Evolutionary conservation across 352 stramenopile genomes (phyloP).

Genomic region (Globisporangium paroecandrum): DNA sequence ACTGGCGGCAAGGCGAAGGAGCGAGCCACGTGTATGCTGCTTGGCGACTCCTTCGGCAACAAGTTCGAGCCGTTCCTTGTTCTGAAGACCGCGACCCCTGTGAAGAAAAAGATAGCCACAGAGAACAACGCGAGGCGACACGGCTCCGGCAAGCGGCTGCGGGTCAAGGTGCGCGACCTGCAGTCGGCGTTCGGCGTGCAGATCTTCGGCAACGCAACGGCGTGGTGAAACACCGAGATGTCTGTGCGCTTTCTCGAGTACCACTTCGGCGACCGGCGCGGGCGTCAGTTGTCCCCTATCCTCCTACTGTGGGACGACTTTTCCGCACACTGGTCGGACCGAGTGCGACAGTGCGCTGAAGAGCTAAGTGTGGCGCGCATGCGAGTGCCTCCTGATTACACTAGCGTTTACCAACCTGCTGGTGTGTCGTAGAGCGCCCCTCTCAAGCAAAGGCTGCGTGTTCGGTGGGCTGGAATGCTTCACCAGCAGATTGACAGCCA

Average conservation of each 20-base stretch:
- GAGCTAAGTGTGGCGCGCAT: neutral
- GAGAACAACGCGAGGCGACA: neutral
- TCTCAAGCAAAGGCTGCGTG: conserved; percentile 1
- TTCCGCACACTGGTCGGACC: neutral
- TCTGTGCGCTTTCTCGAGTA: neutral
- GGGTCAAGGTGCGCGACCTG: neutral
- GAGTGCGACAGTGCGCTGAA: neutral
- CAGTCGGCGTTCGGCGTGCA: neutral
- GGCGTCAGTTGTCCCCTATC: neutral
- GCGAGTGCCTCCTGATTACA: neutral
- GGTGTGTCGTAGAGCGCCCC: neutral
- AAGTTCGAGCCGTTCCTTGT: neutral
- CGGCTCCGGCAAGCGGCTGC: neutral
- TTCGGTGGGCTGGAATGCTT: neutral
- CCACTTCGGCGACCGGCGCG: neutral
- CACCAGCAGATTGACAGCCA: neutral
- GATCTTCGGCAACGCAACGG: neutral
- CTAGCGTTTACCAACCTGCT: conserved; percentile 6
- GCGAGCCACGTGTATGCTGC: neutral
- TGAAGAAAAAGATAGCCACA: neutral
- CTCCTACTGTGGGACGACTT: neutral
- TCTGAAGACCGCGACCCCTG: neutral
- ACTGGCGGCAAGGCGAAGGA: neutral
- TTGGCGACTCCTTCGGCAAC: neutral
- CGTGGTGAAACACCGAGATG: conserved; percentile 4